Evolutionary conservation across 2,329 filamentous ascomycete species (phyloP), one percentile per base, ranked within the genome.

Genomic region (Alternaria brassicicola): DNA sequence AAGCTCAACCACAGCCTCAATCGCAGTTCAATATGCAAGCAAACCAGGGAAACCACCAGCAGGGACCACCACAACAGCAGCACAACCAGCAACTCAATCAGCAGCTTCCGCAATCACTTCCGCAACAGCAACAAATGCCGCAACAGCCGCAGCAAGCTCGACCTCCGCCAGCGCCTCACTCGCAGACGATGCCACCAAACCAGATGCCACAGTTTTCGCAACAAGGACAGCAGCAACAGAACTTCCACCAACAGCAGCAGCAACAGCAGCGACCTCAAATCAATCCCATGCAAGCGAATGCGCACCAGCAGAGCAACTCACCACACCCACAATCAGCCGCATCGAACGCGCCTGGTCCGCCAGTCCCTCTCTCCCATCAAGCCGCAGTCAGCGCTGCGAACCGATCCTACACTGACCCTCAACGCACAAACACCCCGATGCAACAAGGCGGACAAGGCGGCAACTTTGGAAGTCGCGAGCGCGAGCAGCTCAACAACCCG

Each of bases 401-500:
- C 43, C 69, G 76, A 33, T 73, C 74, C 19, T 79, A 79, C 63
- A 70, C 68, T 35, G 71, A 76, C 17, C 69, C 71, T 39, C 72
- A 70, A 49, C 74, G 74, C 59, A 73, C 73, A 42, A 63, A 66
- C 23, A 76, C 75, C 6, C 75, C 75, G 10, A 69, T 76, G 65
- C 72, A 75, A 48, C 64, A 63, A 47, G 67, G 65, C 21, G 68
- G 67, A 12, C 69, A 71, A 41, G 63, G 65, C 43, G 51, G 71
- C 33, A 73, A 62, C 59, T 77, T 77, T 43, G 75, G 72, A 39
- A 76, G 69, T 52, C 74, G 73, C 23, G 73, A 76, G 57, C 73
- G 75, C 52, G 74, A 78, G 56, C 76, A 76, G 61, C 70, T 76
- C 47, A 73, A 75, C 79, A 85, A 84, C 66, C 80, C 83, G 43